Evolutionary conservation across 1,284 basidiomycete species (phyloP).

Genomic region (Papiliotrema fonsecae): DNA sequence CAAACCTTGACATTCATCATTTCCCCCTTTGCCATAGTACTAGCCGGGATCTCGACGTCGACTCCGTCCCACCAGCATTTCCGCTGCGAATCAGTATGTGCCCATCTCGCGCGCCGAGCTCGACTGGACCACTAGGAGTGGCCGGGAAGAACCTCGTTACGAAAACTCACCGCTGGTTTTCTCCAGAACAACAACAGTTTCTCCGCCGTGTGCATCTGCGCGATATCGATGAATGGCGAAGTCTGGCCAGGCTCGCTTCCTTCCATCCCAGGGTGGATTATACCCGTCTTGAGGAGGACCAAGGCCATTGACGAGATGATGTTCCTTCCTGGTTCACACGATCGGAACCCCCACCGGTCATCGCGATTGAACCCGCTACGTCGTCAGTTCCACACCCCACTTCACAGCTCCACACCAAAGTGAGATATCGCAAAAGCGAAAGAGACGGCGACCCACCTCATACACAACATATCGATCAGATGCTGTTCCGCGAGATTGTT

Average conservation of each 20-base stretch:
- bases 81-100: constrained; percentile 40
- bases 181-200: constrained; percentile 97
- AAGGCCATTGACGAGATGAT: constrained; percentile 98
- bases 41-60: constrained; percentile 69
- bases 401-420: too few species aligned
- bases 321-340: constrained; percentile 89
- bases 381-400: not conserved
- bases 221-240: constrained; percentile 61
- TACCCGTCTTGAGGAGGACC: constrained; percentile 95
- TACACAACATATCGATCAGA: constrained; percentile 99
- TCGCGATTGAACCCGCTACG: constrained; percentile 90
- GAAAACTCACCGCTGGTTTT: constrained; percentile 92
- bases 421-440: not conserved
- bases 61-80: constrained; percentile 99
- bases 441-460: constrained; percentile 66
- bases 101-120: not conserved
- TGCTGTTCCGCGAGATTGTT: constrained; percentile 99
- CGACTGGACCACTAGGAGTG: too few species aligned
- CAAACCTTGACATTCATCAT: constrained; percentile 73
- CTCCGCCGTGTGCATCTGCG: constrained; percentile 94
- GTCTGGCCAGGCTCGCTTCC: constrained; percentile 23
- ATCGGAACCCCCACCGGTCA: constrained; percentile 95
- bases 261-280: constrained; percentile 58
- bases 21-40: constrained; percentile 25
- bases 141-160: too few species aligned